Conservation (phyloP, 768 basidiomycete species). For the Ephemerocybe angulata region DNA sequence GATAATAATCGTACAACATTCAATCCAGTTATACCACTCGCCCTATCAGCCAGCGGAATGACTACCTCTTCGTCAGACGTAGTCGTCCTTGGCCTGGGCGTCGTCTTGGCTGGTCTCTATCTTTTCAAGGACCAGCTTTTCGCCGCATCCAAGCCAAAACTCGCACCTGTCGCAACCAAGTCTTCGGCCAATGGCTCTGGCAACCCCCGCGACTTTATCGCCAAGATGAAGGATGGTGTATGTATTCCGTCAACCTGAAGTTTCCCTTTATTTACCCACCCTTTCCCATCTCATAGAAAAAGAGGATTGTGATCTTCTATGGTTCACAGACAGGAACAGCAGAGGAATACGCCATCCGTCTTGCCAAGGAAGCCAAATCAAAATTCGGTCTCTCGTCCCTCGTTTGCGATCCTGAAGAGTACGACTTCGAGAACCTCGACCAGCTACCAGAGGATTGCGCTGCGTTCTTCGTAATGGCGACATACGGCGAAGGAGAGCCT, state of each 20-base stretch:
- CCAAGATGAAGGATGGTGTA: constrained; percentile 92
- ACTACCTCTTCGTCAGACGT: constrained; percentile 70
- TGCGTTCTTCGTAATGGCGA: constrained; percentile 95
- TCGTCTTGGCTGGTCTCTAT: constrained; percentile 72
- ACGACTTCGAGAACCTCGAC: constrained; percentile 96
- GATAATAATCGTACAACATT: constrained; percentile 34
- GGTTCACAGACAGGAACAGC: constrained; percentile 98
- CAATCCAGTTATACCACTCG: constrained; percentile 35
- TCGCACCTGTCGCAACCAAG: constrained; percentile 39
- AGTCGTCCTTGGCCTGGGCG: constrained; percentile 66
- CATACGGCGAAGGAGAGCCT: constrained; percentile 98
- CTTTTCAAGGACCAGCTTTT: constrained; percentile 84
- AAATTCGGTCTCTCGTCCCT: constrained; percentile 94
- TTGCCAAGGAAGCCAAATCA: constrained; percentile 96
- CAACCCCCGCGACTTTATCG: constrained; percentile 91
- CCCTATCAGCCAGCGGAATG: constrained; percentile 41
- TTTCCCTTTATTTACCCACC: constrained; percentile 11
- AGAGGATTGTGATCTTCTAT: constrained; percentile 95
- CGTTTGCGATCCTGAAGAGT: constrained; percentile 98
- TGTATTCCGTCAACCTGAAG: constrained; percentile 28
- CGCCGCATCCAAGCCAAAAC: constrained; percentile 60
- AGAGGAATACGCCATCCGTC: constrained; percentile 95
- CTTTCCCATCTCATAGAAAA: constrained; percentile 59
- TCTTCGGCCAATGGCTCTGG: constrained; percentile 63
- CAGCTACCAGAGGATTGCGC: constrained; percentile 82